Base-by-base conservation (phyloP, 164 flowering plant species). In the Vitis labrusca region DNA sequence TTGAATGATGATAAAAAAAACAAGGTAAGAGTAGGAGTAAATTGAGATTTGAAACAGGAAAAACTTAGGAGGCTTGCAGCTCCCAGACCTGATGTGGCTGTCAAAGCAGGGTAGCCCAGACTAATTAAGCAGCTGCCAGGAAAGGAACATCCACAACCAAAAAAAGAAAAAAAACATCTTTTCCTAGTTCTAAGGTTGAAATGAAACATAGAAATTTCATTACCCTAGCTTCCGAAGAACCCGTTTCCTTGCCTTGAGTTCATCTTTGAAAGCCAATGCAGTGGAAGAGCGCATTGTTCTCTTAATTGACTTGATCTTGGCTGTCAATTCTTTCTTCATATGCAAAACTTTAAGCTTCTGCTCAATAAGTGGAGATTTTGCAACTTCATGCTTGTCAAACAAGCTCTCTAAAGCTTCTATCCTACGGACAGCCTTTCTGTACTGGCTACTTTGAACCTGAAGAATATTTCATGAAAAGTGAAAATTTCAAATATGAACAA, bases 161-260 rank as follows among this genome's bases (percentile, higher is more conserved):
- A 37, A 3, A 17, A 23, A 9, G 2, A 1, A 37, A 37, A 16
- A 63, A 19, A 19, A 1, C 63, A 32, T 11, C 29, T 13, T 57
- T 62, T 19, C 61, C 44, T 37, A 6, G 44, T 37, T 37, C 44
- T 37, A 37, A 37, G 44, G 44, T 3, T 37, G 44, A 37, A 37
- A 17, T 17, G 37, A 17, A 53, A 49, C 59, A 67, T 64, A 62
- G 51, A 61, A 64, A 58, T 32, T 66, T 61, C 13, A 29, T 79
- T 89, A 95, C 99, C 98, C 98, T 9, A 96, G 89, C 76, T 94
- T 87, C 64, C 98, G 82, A 2, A 96, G 91, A 65, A 88, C 97
- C 69, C 97, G 82, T 74, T 89, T 91, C 74, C 98, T 83, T 50
- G 97, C 95, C 78, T 91, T 96, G 60, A 96, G 92, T 79, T 96